Percentiles rank a stretch among this genome's conserved stretches.
These are phyloP conservation scores for Begonia fuchsioides DNA, from an alignment of 306 rosid genomes.

Conservation along the genomic window DNA sequence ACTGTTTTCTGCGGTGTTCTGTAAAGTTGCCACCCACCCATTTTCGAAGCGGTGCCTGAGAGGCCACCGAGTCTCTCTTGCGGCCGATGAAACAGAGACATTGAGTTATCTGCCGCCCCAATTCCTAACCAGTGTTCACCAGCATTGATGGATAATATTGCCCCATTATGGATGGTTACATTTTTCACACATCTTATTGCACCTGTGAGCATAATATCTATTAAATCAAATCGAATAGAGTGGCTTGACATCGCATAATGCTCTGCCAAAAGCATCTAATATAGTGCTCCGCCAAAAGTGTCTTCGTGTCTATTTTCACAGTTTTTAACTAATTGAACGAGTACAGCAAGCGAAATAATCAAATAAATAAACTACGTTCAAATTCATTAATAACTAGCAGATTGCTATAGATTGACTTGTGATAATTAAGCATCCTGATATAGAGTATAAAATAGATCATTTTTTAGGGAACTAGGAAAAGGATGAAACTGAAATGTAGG, in stretches of 20 bases:
- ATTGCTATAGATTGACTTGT: too few species aligned
- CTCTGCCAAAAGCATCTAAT: too few species aligned
- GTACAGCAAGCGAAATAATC: background rate
- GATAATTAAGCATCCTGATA: too few species aligned
- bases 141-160: slow-evolving; percentile 81
- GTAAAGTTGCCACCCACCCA: slow-evolving; percentile 95
- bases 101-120: slow-evolving; percentile 96
- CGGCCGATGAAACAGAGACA: slow-evolving; percentile 95
- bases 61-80: slow-evolving; percentile 90
- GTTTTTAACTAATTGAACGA: background rate
- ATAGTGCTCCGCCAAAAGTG: too few species aligned
- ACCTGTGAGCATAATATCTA: slow-evolving; percentile 32
- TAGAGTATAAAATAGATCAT: too few species aligned
- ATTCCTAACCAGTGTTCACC: slow-evolving; percentile 98
- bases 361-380: too few species aligned
- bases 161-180: slow-evolving; percentile 68
- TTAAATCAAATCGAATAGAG: too few species aligned
- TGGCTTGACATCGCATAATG: too few species aligned
- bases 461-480: too few species aligned
- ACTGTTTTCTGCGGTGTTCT: slow-evolving; percentile 83
- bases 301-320: too few species aligned
- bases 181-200: slow-evolving; percentile 79
- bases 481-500: background rate
- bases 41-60: slow-evolving; percentile 63
- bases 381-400: slow-evolving; percentile 1